Evolutionary conservation across 2,329 filamentous ascomycete genomes (phyloP).

Genomic region (Paraconiothyrium brasiliense): DNA sequence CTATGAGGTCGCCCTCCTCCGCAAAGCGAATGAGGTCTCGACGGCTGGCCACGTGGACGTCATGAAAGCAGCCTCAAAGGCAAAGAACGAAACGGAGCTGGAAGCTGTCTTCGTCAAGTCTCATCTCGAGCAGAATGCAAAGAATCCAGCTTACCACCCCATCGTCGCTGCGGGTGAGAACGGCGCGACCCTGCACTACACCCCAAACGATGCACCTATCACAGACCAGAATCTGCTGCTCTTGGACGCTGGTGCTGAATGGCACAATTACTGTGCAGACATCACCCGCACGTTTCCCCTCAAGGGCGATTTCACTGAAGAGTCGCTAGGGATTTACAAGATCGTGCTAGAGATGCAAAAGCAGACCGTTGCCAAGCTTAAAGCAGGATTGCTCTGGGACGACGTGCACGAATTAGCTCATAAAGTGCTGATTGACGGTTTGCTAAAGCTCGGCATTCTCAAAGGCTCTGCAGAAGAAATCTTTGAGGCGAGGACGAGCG

Average conservation of each 20-base stretch:
- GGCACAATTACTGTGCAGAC: slow-evolving; percentile 62
- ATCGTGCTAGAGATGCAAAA: slow-evolving; percentile 89
- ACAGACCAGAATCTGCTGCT: slow-evolving; percentile 78
- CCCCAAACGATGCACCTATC: slow-evolving; percentile 59
- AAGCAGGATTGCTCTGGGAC: slow-evolving; percentile 80
- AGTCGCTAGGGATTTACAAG: slow-evolving; percentile 70
- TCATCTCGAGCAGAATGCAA: slow-evolving; percentile 78
- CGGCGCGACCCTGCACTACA: slow-evolving; percentile 88
- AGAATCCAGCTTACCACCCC: slow-evolving; percentile 85
- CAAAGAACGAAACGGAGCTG: slow-evolving; percentile 81
- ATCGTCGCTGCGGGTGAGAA: slow-evolving; percentile 84
- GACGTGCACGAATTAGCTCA: slow-evolving; percentile 83
- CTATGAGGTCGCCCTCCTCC: slow-evolving; percentile 86
- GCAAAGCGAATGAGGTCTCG: slow-evolving; percentile 82
- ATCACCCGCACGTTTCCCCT: slow-evolving; percentile 90
- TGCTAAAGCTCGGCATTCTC: slow-evolving; percentile 79
- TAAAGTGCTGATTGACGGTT: slow-evolving; percentile 80
- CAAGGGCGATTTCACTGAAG: slow-evolving; percentile 61
- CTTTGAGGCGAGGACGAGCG: slow-evolving; percentile 55
- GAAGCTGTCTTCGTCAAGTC: slow-evolving; percentile 81
- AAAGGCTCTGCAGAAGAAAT: slow-evolving; percentile 63
- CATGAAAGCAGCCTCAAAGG: slow-evolving; percentile 68
- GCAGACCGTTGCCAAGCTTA: slow-evolving; percentile 76
- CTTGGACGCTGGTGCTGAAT: slow-evolving; percentile 78
- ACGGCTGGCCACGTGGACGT: slow-evolving; percentile 79